Base-by-base conservation (phyloP, 176 grass and related monocot genomes). In the Pontederia paniculata region DNA sequence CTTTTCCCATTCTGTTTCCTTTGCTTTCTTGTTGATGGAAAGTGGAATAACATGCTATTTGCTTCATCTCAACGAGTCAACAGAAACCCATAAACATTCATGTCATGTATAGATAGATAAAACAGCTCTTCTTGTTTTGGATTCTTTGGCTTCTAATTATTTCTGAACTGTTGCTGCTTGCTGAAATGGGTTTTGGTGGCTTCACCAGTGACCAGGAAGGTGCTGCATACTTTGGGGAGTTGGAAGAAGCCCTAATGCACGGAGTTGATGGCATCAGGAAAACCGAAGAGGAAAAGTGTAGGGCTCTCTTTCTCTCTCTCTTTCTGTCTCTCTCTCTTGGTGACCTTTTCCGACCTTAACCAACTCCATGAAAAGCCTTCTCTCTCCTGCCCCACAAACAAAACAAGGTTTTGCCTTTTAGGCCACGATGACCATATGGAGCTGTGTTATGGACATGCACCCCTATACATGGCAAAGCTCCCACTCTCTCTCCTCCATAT, bases 171-270 rank as follows among this genome's bases (percentile, higher is more conserved):
- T 52, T 31, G 50, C 43, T 42, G 13, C 22, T 20, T 10, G 1
- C 15, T 62, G 13, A 62, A 20, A 62, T 47, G 63, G 48, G 8
- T 44, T 72, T 43, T 23, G 43, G 16, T 48, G 45, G 42, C 47
- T 37, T 31, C 9, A 52, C 61, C 22, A 72, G 57, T 62, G 69
- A 72, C 43, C 69, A 72, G 25, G 55, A 60, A 52, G 57, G 18
- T 23, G 57, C 28, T 61, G 47, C 57, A 23, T 62, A 52, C 47
- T 53, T 72, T 44, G 69, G 56, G 18, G 57, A 52, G 25, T 43
- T 72, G 56, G 69, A 72, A 59, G 69, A 72, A 46, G 46, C 56
- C 23, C 69, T 62, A 15, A 13, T 62, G 57, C 57, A 62, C 23
- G 55, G 48, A 72, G 56, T 72, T 52, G 46, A 60, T 52, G 56